A percentile compares a stretch with the other conserved stretches of the same genome.
Conservation (phyloP, 148 eudicot species). For the Fagopyrum tataricum region DNA sequence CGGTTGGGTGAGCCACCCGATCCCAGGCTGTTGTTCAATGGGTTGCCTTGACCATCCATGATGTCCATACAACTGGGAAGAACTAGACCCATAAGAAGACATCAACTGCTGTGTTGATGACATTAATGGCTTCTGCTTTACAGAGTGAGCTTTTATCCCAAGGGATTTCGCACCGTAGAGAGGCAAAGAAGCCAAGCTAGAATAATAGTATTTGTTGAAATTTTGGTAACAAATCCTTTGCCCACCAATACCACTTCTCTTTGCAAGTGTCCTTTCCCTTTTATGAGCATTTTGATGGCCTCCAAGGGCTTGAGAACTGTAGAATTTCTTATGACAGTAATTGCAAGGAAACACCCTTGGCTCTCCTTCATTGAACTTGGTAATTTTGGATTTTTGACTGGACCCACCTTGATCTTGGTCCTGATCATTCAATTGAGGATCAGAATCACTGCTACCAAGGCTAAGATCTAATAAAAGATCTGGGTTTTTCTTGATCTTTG, state of each 20-base stretch:
- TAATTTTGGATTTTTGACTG: conserved; percentile 15
- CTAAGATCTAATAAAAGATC: conserved; percentile 45
- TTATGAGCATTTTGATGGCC: conserved; percentile 97
- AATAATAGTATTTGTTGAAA: conserved; percentile 14
- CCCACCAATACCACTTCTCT: conserved; percentile 17
- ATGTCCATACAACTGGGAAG: conserved; percentile 23
- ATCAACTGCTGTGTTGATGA: neutral
- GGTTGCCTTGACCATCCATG: conserved; percentile 45
- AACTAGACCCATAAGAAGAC: conserved; percentile 8
- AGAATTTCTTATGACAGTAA: conserved; percentile 77
- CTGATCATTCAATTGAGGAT: conserved; percentile 18
- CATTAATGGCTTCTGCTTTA: conserved; percentile 28
- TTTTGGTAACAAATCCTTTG: conserved; percentile 1
- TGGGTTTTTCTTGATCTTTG: conserved; percentile 6
- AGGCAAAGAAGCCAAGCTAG: conserved; percentile 36
- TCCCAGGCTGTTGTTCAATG: conserved; percentile 44
- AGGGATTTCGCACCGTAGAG: conserved; percentile 38
- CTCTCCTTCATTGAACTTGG: conserved; percentile 29
- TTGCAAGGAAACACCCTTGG: conserved; percentile 74
- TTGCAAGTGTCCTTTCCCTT: conserved; percentile 56
- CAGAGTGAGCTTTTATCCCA: conserved; percentile 40
- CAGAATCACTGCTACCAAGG: conserved; percentile 33
- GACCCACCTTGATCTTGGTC: conserved; percentile 25
- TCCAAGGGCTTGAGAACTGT: conserved; percentile 89
- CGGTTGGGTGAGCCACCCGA: conserved; percentile 39